phyloP scores from a whole-genome alignment of 176 grass and related monocot species.

The Lolium rigidum region DNA sequence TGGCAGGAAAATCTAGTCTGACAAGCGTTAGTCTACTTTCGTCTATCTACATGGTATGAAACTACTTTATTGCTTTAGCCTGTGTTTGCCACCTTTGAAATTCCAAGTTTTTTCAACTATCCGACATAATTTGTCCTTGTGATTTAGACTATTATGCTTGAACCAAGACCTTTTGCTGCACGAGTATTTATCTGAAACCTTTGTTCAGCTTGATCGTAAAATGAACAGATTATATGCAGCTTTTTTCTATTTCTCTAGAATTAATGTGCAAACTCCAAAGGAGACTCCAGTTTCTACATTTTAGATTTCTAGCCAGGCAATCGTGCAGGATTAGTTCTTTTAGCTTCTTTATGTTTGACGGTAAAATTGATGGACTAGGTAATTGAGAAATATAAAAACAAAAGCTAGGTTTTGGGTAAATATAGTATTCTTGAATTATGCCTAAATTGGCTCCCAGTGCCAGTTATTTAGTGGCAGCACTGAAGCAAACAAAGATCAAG shows the following conservation, averaged over 20 bases:
- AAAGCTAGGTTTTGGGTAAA: neutral
- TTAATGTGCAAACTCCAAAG: neutral
- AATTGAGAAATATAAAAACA: conserved; percentile 1
- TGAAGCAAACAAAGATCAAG: neutral
- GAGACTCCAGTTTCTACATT: neutral
- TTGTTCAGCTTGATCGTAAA: neutral
- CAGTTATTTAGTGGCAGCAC: neutral
- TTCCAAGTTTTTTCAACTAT: neutral
- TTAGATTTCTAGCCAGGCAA: neutral
- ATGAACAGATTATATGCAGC: neutral
- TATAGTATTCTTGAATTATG: neutral
- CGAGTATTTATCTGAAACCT: neutral
- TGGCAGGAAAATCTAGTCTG: neutral
- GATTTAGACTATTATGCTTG: neutral
- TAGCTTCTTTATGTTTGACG: neutral
- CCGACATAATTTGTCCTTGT: neutral
- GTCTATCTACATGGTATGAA: neutral
- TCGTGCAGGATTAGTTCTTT: neutral
- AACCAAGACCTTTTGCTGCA: neutral
- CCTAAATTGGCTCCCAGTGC: neutral
- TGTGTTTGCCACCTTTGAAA: neutral
- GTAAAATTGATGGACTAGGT: neutral
- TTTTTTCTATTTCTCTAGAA: neutral
- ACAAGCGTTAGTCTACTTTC: neutral
- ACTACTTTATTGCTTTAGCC: neutral